phyloP scores from a whole-genome alignment of 2,329 filamentous ascomycete species.

The Monosporascus cannonballus region DNA sequence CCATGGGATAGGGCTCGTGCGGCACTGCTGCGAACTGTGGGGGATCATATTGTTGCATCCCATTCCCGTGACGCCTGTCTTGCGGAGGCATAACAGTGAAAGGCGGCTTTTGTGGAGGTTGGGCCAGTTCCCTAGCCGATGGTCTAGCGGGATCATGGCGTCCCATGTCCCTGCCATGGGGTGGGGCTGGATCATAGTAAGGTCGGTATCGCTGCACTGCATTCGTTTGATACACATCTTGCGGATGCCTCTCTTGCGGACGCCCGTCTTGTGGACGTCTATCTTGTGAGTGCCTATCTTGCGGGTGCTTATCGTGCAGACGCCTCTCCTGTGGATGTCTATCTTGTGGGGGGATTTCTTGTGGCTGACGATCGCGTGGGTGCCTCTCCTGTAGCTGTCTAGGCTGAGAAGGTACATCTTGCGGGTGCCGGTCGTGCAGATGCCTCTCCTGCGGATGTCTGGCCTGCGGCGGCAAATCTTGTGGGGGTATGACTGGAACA shows the following conservation, averaged over 20 bases:
- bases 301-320: background rate
- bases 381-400: background rate
- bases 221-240: background rate
- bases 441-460: background rate
- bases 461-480: too few species aligned
- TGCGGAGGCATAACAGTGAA: conserved; percentile 8
- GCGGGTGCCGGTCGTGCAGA: background rate
- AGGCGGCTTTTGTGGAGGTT: background rate
- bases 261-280: background rate
- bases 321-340: background rate
- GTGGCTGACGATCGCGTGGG: background rate
- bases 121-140: background rate
- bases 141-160: background rate
- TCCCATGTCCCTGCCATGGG: background rate
- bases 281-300: too few species aligned
- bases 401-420: too few species aligned
- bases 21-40: conserved; percentile 66
- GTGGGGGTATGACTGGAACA: conserved; percentile 14
- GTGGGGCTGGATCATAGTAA: conserved; percentile 10
- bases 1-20: conserved; percentile 88
- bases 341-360: background rate
- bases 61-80: conserved; percentile 18
- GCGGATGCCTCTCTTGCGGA: background rate
- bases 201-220: conserved; percentile 26
- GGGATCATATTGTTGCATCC: conserved; percentile 35